Evolutionary conservation across 2,329 filamentous ascomycete genomes (phyloP).

Genomic region (Gremmenia infestans): DNA sequence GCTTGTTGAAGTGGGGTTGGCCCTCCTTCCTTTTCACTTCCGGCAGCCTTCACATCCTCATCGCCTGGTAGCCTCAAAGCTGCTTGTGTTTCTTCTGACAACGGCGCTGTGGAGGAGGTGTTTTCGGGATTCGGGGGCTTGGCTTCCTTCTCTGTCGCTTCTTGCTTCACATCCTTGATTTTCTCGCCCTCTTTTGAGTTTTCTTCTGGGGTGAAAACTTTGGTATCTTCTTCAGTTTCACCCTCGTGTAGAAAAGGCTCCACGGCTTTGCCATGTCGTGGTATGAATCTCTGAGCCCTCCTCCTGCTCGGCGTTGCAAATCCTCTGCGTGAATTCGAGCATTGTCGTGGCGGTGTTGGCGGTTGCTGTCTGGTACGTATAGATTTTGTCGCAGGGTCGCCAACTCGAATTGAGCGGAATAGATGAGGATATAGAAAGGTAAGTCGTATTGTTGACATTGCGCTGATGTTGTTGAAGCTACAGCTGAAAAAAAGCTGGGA

Average conservation of each 20-base stretch:
- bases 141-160: conserved; percentile 4
- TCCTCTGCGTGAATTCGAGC: conserved; percentile 19
- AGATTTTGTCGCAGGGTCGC: conserved; percentile 40
- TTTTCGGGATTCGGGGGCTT: neutral
- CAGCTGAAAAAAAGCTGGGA: neutral
- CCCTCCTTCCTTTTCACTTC: conserved; percentile 1
- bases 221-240: conserved; percentile 24
- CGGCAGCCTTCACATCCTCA: neutral
- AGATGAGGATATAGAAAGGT: conserved; percentile 66
- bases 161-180: conserved; percentile 7
- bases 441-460: conserved; percentile 58
- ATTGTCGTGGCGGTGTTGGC: conserved; percentile 19
- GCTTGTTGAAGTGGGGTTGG: conserved; percentile 18
- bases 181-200: conserved; percentile 6
- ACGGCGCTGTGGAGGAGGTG: conserved; percentile 17
- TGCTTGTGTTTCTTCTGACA: conserved; percentile 26
- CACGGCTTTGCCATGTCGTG: conserved; percentile 56
- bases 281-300: conserved; percentile 43
- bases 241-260: conserved; percentile 42
- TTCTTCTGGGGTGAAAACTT: conserved; percentile 12
- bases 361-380: conserved; percentile 24
- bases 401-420: conserved; percentile 48
- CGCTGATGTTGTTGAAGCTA: neutral
- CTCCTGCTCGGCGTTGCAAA: conserved; percentile 36
- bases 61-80: conserved; percentile 23